phyloP scores from a whole-genome alignment of 2,329 filamentous ascomycete genomes.

The Nannizziopsis barbatae region DNA sequence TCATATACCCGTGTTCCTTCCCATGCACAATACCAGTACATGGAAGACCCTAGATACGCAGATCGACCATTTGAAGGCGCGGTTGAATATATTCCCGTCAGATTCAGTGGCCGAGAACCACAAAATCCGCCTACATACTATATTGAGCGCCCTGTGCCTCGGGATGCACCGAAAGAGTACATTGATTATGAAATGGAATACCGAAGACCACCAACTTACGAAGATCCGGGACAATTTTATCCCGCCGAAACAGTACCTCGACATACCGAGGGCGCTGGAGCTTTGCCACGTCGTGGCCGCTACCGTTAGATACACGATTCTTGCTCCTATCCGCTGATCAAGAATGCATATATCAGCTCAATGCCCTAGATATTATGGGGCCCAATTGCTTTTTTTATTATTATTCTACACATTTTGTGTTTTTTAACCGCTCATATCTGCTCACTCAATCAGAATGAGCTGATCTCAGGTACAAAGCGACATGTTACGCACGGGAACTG shows the following conservation, averaged over 20 bases:
- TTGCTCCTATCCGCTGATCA: neutral
- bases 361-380: neutral
- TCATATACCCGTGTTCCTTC: constrained; percentile 14
- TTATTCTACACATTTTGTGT: neutral
- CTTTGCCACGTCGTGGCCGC: constrained; percentile 13
- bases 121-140: constrained; percentile 18
- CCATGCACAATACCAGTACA: constrained; percentile 19
- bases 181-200: constrained; percentile 18
- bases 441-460: too few species aligned
- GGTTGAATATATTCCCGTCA: constrained; percentile 22
- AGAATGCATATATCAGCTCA: neutral
- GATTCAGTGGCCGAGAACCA: constrained; percentile 15
- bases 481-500: too few species aligned
- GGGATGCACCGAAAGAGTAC: constrained; percentile 17
- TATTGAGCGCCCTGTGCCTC: constrained; percentile 18
- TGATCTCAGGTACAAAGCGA: too few species aligned
- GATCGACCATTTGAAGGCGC: constrained; percentile 17
- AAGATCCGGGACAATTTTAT: constrained; percentile 16
- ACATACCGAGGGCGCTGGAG: constrained; percentile 10
- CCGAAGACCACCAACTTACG: constrained; percentile 14
- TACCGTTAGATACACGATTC: constrained; percentile 14
- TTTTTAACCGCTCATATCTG: too few species aligned
- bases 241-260: constrained; percentile 7
- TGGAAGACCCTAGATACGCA: constrained; percentile 18
- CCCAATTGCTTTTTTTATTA: neutral